phyloP scores from a whole-genome alignment of 495 filamentous ascomycete species.

The Astrocystis sublimbata region DNA sequence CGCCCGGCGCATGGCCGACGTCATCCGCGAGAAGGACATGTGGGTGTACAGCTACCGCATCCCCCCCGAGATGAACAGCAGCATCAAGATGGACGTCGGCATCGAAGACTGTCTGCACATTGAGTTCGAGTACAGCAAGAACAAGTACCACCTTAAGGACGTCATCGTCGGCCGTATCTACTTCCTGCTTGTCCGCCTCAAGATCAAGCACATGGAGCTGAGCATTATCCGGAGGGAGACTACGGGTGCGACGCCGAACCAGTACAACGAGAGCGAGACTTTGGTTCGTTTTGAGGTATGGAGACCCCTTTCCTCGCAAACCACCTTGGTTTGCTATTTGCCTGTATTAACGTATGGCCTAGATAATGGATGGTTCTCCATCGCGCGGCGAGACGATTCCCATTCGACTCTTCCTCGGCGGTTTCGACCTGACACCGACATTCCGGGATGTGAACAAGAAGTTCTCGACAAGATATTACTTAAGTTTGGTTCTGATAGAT shows the following conservation, averaged over 20 bases:
- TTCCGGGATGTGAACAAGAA: conserved; percentile 99
- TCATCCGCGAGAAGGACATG: conserved; percentile 98
- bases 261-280: conserved; percentile 99
- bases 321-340: conserved; percentile 1
- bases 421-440: conserved; percentile 95
- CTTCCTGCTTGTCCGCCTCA: conserved; percentile 94
- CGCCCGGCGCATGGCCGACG: conserved; percentile 93
- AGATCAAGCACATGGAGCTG: conserved; percentile 99
- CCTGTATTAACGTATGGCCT: conserved; percentile 7
- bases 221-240: conserved; percentile 97
- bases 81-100: conserved; percentile 99
- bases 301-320: not conserved
- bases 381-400: conserved; percentile 98
- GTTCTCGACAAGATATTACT: conserved; percentile 96
- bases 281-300: conserved; percentile 92
- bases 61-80: conserved; percentile 95
- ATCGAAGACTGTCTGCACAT: conserved; percentile 99
- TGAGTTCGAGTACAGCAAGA: conserved; percentile 99
- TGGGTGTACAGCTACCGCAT: conserved; percentile 99
- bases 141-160: conserved; percentile 98
- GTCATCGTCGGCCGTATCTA: conserved; percentile 99
- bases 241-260: conserved; percentile 97
- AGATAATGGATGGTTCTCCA: conserved; percentile 99
- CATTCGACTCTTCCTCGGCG: conserved; percentile 95
- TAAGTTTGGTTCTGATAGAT: conserved; percentile 94